phyloP scores from a whole-genome alignment of 805 yeast species.

The Scheffersomyces spartinae region DNA sequence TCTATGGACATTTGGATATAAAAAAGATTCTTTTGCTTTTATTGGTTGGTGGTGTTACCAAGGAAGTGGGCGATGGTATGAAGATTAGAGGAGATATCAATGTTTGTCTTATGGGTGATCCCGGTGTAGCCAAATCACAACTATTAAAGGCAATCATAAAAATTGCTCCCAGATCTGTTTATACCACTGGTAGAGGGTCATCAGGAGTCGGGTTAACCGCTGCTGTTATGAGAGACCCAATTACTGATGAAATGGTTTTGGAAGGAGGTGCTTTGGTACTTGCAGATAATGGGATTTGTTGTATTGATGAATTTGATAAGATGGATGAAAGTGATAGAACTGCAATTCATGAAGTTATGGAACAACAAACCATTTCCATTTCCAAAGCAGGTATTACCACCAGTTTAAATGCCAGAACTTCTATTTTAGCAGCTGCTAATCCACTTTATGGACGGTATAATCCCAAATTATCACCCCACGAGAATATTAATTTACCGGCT shows the following conservation, averaged over 20 bases:
- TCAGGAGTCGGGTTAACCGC: constrained; percentile 99
- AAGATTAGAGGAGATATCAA: constrained; percentile 95
- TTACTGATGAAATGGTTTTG: constrained; percentile 95
- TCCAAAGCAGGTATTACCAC: constrained; percentile 98
- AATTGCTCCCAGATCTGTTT: constrained; percentile 92
- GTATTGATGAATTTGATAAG: constrained; percentile 97
- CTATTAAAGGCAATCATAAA: constrained; percentile 80
- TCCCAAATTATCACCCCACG: constrained; percentile 80
- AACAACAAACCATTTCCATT: constrained; percentile 94
- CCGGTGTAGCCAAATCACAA: constrained; percentile 99
- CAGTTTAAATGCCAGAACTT: constrained; percentile 88
- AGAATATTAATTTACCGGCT: constrained; percentile 92
- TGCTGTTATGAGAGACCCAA: constrained; percentile 97
- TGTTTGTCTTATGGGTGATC: constrained; percentile 95
- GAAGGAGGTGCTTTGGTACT: constrained; percentile 97
- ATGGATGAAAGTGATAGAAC: constrained; percentile 97
- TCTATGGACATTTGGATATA: constrained; percentile 86
- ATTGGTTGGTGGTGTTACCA: constrained; percentile 91
- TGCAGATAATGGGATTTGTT: constrained; percentile 96
- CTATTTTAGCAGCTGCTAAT: constrained; percentile 97
- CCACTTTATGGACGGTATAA: constrained; percentile 94
- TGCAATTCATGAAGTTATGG: constrained; percentile 99
- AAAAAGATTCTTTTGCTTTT: constrained; percentile 80
- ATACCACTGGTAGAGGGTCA: constrained; percentile 97
- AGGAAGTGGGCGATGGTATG: constrained; percentile 93